Base-by-base conservation (phyloP, 108 stramenopile genomes). In the Aurantiochytrium sp. region DNA sequence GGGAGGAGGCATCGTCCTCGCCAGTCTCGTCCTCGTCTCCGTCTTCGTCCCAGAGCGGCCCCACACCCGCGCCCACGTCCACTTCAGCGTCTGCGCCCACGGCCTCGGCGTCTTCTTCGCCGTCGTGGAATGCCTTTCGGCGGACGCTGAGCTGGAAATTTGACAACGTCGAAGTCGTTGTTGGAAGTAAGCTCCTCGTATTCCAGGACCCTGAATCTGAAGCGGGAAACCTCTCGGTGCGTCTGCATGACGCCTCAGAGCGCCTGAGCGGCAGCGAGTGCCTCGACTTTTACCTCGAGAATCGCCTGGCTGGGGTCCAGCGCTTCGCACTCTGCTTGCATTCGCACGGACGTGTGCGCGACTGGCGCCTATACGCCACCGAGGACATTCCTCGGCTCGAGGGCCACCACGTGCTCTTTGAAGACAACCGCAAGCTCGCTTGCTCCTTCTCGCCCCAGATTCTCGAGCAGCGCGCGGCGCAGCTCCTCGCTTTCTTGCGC, bases 101-200 rank as follows among this genome's bases (percentile, higher is more conserved):
- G 59, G 6, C 32, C 1, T 65, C 59, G 6, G 8, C 32, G 32
- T 27, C 59, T 34, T 65, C 59, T 34, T 30, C 32, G 0, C 8
- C 27, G 27, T 34, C 27, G 19, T 65, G 59, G 59, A 27, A 27
- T 42, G 73, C 42, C 10, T 81, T 81, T 48, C 21, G 73, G 36
- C 39, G 73, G 1, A 81, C 73, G 12, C 73, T 81, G 36, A 81
- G 73, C 73, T 81, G 73, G 73, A 81, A 41, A 42, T 81, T 81
- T 81, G 73, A 81, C 73, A 48, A 48, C 12, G 45, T 81, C 27
- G 73, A 81, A 48, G 45, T 81, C 39, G 73, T 81, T 5, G 73
- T 81, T 12, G 73, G 73, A 27, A 48, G 42, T 24, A 81, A 81
- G 45, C 73, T 81, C 2, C 39, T 81, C 24, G 73, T 81, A 8